Conservation (phyloP, 495 filamentous ascomycete species). For the Entonaema liquescens region DNA sequence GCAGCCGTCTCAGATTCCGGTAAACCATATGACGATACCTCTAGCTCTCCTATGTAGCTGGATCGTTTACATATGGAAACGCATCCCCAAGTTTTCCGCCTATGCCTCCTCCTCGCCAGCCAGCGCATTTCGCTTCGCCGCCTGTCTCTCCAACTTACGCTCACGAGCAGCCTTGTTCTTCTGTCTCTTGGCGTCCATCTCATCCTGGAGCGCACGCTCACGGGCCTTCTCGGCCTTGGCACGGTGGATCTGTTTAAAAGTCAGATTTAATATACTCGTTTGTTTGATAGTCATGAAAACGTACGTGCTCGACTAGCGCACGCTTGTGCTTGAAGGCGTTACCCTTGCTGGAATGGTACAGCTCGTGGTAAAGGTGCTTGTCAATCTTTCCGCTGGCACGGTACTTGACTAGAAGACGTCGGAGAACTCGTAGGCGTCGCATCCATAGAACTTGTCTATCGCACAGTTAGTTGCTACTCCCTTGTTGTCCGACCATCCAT, state of each 20-base stretch:
- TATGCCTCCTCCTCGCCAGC: slow-evolving; percentile 77
- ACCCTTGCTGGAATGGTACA: slow-evolving; percentile 99
- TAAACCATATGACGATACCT: slow-evolving; percentile 49
- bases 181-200: slow-evolving; percentile 99
- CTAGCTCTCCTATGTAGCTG: slow-evolving; percentile 44
- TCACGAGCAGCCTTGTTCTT: slow-evolving; percentile 99
- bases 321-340: slow-evolving; percentile 99
- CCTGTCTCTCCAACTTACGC: slow-evolving; percentile 87
- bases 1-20: slow-evolving; percentile 59
- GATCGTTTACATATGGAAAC: slow-evolving; percentile 43
- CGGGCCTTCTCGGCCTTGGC: slow-evolving; percentile 99
- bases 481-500: not conserved
- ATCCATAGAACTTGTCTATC: slow-evolving; percentile 96
- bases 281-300: too few relatives aligned
- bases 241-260: slow-evolving; percentile 84
- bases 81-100: slow-evolving; percentile 47
- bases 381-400: slow-evolving; percentile 99
- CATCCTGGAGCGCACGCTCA: slow-evolving; percentile 93
- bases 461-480: slow-evolving; percentile 4
- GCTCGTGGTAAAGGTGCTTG: slow-evolving; percentile 99
- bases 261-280: too few relatives aligned
- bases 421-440: slow-evolving; percentile 98
- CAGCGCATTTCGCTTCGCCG: slow-evolving; percentile 87
- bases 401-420: slow-evolving; percentile 98
- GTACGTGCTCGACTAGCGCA: slow-evolving; percentile 98